Conservation (phyloP, 208 protist genomes). For the Chromosphaera perkinsii region DNA sequence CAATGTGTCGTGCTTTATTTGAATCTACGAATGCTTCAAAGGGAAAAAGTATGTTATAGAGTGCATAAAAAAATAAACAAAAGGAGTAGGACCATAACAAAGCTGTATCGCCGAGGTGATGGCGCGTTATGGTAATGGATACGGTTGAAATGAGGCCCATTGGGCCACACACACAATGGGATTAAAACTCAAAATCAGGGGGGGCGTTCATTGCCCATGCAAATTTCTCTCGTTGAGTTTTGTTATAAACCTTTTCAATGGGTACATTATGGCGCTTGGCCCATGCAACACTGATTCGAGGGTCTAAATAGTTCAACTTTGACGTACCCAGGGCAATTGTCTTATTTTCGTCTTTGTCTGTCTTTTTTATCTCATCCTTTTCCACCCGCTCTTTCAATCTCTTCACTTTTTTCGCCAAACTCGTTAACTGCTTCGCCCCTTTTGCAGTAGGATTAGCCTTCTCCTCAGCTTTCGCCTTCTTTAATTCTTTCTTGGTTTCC, state of each 20-base stretch:
- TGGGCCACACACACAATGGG: too few species aligned
- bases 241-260: slow-evolving; percentile 91
- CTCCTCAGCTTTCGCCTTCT: slow-evolving; percentile 72
- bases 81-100: too few species aligned
- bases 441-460: slow-evolving; percentile 66
- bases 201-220: slow-evolving; percentile 75
- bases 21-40: too few species aligned
- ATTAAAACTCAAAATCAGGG: slow-evolving; percentile 35
- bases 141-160: too few species aligned
- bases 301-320: slow-evolving; percentile 98
- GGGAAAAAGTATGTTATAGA: too few species aligned
- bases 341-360: slow-evolving; percentile 43
- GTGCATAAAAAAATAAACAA: too few species aligned
- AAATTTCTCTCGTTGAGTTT: slow-evolving; percentile 92
- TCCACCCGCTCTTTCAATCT: slow-evolving; percentile 19
- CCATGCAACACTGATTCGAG: slow-evolving; percentile 93
- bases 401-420: slow-evolving; percentile 69
- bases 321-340: slow-evolving; percentile 81
- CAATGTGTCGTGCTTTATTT: too few species aligned
- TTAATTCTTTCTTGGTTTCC: slow-evolving; percentile 59
- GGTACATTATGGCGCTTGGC: slow-evolving; percentile 66
- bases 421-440: slow-evolving; percentile 75
- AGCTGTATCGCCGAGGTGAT: too few species aligned
- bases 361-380: slow-evolving; percentile 30
- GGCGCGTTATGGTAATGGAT: too few species aligned